Evolutionary conservation across 441 rosid genomes (phyloP).

Genomic region (Erodium moschatum): DNA sequence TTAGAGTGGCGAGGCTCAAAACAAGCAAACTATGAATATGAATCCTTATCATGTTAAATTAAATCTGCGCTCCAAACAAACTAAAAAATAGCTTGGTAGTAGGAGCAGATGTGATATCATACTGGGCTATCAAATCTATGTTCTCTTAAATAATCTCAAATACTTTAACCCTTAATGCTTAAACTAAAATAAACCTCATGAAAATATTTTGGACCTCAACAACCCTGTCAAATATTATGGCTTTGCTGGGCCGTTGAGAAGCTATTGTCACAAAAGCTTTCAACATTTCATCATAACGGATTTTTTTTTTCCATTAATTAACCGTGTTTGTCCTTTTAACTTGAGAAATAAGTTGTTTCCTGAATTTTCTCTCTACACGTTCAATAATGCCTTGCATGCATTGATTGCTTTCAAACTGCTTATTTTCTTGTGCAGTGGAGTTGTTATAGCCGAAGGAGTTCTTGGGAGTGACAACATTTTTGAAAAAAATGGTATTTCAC

Average conservation of each 20-base stretch:
- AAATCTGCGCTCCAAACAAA: too few relatives aligned
- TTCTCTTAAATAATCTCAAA: neutral
- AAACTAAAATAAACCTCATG: neutral
- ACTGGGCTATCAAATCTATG: neutral
- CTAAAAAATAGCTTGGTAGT: too few relatives aligned
- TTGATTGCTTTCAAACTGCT: conserved; percentile 11
- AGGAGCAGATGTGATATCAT: neutral
- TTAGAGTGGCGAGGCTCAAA: neutral
- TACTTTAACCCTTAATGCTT: neutral
- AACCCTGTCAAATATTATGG: neutral
- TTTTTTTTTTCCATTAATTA: neutral
- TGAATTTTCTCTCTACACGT: conserved; percentile 10
- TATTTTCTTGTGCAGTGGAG: conserved; percentile 61
- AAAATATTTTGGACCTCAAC: neutral
- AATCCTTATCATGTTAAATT: neutral
- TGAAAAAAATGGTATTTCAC: conserved; percentile 42
- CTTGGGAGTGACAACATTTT: conserved; percentile 36
- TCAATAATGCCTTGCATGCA: conserved; percentile 9
- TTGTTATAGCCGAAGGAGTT: conserved; percentile 77
- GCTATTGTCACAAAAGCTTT: neutral
- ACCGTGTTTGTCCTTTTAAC: neutral
- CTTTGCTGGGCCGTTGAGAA: neutral
- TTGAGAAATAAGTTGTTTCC: neutral
- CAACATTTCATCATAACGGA: neutral
- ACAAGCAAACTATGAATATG: neutral